phyloP scores from a whole-genome alignment of 1,284 basidiomycete genomes.

The Phellopilus nigrolimitatus region DNA sequence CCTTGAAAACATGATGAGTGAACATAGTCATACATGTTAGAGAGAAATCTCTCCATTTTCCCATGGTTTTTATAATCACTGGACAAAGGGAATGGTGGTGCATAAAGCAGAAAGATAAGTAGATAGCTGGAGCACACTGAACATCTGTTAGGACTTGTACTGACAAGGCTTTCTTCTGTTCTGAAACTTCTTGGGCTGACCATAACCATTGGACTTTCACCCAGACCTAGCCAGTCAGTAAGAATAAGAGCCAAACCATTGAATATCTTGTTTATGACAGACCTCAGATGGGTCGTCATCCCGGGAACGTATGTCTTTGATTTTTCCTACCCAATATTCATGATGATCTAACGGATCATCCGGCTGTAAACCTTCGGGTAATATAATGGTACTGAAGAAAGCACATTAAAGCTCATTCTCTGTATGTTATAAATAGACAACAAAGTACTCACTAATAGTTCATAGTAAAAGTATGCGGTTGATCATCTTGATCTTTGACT shows the following conservation, averaged over 20 bases:
- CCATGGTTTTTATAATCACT: constrained; percentile 6
- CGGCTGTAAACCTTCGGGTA: constrained; percentile 8
- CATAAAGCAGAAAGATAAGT: not conserved
- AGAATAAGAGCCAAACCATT: no score
- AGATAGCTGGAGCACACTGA: no score
- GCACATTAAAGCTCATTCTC: not conserved
- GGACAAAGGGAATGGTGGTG: not conserved
- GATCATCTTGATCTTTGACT: constrained; percentile 10
- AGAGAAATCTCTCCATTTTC: constrained; percentile 14
- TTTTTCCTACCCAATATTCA: constrained; percentile 19
- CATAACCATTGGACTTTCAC: constrained; percentile 14
- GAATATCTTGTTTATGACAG: no score
- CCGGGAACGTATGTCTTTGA: constrained; percentile 14
- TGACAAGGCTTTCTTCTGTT: not conserved
- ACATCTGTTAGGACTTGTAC: not conserved
- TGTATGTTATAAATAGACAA: no score
- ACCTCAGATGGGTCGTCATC: constrained; percentile 14
- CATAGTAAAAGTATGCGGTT: no score
- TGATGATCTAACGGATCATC: not conserved
- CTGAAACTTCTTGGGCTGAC: constrained; percentile 7
- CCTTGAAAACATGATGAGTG: constrained; percentile 15
- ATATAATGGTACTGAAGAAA: constrained; percentile 7
- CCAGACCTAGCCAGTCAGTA: constrained; percentile 16
- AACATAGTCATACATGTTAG: constrained; percentile 17
- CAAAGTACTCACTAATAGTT: no score